Conservation (phyloP, 2,329 filamentous ascomycete genomes). For the Tolypocladium endophyticum region DNA sequence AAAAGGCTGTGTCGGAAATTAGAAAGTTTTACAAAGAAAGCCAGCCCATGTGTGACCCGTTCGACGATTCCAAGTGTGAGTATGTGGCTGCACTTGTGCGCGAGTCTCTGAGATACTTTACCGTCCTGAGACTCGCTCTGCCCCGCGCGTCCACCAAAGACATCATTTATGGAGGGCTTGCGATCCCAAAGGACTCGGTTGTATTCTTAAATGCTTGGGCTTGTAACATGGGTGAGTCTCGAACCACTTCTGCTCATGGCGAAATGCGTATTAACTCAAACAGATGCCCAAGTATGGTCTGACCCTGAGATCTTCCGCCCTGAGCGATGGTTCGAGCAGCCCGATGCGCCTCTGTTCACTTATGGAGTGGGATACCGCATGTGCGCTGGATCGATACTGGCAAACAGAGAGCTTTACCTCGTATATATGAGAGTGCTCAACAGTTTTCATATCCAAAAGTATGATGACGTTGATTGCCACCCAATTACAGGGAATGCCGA, state of each 20-base stretch:
- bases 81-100: constrained; percentile 54
- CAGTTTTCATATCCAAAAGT: constrained; percentile 47
- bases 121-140: constrained; percentile 51
- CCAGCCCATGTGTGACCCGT: constrained; percentile 46
- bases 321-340: constrained; percentile 23
- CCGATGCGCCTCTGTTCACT: constrained; percentile 53
- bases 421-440: constrained; percentile 52
- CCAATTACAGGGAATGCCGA: constrained; percentile 49
- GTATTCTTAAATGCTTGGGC: constrained; percentile 59
- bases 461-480: constrained; percentile 45
- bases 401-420: constrained; percentile 47
- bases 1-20: constrained; percentile 48
- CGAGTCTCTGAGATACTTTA: constrained; percentile 52
- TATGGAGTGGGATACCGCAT: constrained; percentile 58
- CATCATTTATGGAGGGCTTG: constrained; percentile 43
- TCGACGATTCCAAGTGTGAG: constrained; percentile 52
- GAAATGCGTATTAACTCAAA: constrained; percentile 12
- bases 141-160: constrained; percentile 52
- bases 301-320: constrained; percentile 10
- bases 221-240: constrained; percentile 53
- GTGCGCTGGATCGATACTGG: constrained; percentile 41
- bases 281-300: constrained; percentile 28
- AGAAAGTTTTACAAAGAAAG: constrained; percentile 37
- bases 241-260: background rate
- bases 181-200: constrained; percentile 52